Evolutionary conservation across 305 asterid genomes (phyloP).

Genomic region (Ilex paraguariensis): DNA sequence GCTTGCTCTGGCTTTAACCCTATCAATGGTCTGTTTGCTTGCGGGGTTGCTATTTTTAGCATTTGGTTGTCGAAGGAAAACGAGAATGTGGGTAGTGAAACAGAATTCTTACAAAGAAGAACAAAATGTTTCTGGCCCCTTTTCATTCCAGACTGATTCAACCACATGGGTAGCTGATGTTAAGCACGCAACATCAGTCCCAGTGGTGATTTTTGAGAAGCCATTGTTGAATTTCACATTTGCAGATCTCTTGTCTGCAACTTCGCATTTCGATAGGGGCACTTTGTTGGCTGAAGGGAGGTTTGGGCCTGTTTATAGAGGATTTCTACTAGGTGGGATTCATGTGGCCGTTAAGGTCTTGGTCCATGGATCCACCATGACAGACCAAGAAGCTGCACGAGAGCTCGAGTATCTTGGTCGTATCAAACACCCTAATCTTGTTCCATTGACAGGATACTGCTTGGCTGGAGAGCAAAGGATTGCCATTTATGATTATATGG

Average conservation of each 20-base stretch:
- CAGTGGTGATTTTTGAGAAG: conserved; percentile 82
- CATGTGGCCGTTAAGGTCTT: conserved; percentile 89
- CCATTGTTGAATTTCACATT: conserved; percentile 87
- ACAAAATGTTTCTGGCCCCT: conserved; percentile 74
- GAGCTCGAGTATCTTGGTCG: conserved; percentile 91
- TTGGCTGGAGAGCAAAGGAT: conserved; percentile 95
- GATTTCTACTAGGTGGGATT: conserved; percentile 72
- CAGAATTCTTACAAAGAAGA: conserved; percentile 68
- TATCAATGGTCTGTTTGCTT: conserved; percentile 72
- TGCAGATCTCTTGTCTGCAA: conserved; percentile 76
- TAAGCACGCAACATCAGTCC: conserved; percentile 77
- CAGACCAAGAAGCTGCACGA: conserved; percentile 81
- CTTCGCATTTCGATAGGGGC: conserved; percentile 74
- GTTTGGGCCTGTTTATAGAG: conserved; percentile 86
- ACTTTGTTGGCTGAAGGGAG: conserved; percentile 89
- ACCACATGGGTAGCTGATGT: conserved; percentile 96
- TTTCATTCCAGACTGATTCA: conserved; percentile 85
- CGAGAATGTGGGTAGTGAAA: conserved; percentile 63
- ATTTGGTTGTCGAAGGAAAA: conserved; percentile 66
- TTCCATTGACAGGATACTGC: conserved; percentile 82
- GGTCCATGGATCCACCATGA: conserved; percentile 78
- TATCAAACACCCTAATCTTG: conserved; percentile 87
- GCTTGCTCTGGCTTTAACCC: conserved; percentile 63
- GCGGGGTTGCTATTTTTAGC: conserved; percentile 70
- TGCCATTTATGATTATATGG: conserved; percentile 87